Evolutionary conservation across 2,329 filamentous ascomycete species (phyloP).

Genomic region (Ceratocystis papillata): DNA sequence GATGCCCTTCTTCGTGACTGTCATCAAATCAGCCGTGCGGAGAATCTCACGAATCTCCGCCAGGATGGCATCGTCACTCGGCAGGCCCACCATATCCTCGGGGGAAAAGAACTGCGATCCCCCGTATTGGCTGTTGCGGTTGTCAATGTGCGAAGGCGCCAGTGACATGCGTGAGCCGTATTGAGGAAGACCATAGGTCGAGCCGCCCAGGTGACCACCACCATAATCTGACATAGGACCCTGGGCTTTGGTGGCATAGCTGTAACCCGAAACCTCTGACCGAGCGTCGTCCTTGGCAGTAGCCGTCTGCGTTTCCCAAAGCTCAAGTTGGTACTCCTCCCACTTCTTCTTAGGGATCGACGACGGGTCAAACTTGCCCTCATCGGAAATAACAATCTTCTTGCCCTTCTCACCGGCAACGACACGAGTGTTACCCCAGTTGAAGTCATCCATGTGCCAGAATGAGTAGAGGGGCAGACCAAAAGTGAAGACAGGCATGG

Average conservation of each 20-base stretch:
- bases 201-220: conserved; percentile 40
- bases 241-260: conserved; percentile 77
- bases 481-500: conserved; percentile 84
- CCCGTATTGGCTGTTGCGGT: conserved; percentile 51
- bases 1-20: conserved; percentile 95
- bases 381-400: conserved; percentile 86
- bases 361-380: conserved; percentile 91
- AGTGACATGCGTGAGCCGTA: conserved; percentile 65
- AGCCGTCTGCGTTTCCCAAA: conserved; percentile 86
- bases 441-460: conserved; percentile 99
- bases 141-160: conserved; percentile 57
- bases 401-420: conserved; percentile 88
- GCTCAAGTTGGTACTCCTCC: conserved; percentile 97
- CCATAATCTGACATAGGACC: conserved; percentile 60
- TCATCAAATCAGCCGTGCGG: conserved; percentile 87
- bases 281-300: conserved; percentile 68
- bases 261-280: conserved; percentile 86
- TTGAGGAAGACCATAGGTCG: conserved; percentile 27
- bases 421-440: conserved; percentile 97
- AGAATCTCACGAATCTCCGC: conserved; percentile 93
- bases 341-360: conserved; percentile 96
- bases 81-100: conserved; percentile 64
- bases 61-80: conserved; percentile 78
- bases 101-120: conserved; percentile 49
- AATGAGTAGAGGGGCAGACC: conserved; percentile 87